phyloP scores from a whole-genome alignment of 2,329 filamentous ascomycete species.

The Fusarium nurragi region DNA sequence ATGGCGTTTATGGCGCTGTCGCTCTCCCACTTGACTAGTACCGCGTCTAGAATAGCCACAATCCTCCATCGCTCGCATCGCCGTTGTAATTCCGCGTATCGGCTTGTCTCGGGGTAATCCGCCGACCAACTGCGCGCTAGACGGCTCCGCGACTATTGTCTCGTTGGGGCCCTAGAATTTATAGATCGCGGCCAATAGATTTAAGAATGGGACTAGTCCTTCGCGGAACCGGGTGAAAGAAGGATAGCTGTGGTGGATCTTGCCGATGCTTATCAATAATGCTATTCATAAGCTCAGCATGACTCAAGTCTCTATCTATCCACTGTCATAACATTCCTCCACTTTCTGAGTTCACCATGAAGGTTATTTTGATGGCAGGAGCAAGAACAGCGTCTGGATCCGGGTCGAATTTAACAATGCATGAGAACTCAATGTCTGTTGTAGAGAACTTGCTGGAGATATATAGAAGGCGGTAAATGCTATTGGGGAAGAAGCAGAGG shows the following conservation, averaged over 20 bases:
- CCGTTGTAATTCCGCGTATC: not conserved
- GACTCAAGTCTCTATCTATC: too few relatives aligned
- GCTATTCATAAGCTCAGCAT: too few relatives aligned
- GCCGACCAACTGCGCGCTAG: not conserved
- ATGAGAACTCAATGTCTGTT: too few relatives aligned
- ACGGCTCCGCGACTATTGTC: not conserved
- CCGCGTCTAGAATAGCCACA: not conserved
- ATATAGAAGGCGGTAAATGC: too few relatives aligned
- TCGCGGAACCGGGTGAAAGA: not conserved
- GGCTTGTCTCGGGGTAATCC: not conserved
- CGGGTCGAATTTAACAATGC: too few relatives aligned
- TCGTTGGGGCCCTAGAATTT: not conserved
- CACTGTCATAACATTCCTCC: too few relatives aligned
- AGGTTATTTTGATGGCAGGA: too few relatives aligned
- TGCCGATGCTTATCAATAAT: too few relatives aligned
- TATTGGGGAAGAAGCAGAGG: too few relatives aligned
- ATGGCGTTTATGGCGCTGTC: not conserved
- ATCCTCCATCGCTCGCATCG: not conserved
- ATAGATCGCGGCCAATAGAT: not conserved
- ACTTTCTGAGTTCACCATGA: too few relatives aligned
- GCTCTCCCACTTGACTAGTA: not conserved
- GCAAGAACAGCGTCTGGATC: too few relatives aligned
- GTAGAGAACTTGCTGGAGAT: too few relatives aligned
- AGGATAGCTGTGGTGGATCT: not conserved
- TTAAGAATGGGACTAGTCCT: not conserved